Percentiles rank a stretch among this genome's conserved stretches.
Conservation (phyloP, 2,329 filamentous ascomycete genomes). For the Colletotrichum coccodes region DNA sequence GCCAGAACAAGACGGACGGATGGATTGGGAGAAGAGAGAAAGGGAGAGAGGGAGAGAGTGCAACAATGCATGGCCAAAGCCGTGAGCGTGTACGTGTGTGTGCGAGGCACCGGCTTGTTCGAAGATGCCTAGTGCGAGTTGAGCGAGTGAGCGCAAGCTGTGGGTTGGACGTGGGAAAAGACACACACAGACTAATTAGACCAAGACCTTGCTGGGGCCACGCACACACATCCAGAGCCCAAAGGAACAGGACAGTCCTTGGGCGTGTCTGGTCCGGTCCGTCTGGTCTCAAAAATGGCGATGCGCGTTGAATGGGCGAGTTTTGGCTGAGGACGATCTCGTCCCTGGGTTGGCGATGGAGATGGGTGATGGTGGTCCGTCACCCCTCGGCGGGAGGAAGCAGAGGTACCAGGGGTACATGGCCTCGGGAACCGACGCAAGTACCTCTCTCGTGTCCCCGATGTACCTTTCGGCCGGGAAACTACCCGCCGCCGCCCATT, state of each 20-base stretch:
- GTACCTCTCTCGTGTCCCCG: constrained; percentile 1
- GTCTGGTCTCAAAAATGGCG: constrained; percentile 24
- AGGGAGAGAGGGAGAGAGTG: neutral
- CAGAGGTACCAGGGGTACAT: constrained; percentile 17
- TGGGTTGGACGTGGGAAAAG: constrained; percentile 1
- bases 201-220: neutral
- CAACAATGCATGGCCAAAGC: constrained; percentile 7
- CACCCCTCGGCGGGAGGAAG: neutral
- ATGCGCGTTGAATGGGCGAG: constrained; percentile 1
- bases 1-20: constrained; percentile 11
- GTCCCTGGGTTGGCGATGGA: neutral
- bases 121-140: neutral
- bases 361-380: constrained; percentile 9
- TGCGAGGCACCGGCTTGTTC: neutral
- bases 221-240: neutral
- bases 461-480: constrained; percentile 18
- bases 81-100: neutral
- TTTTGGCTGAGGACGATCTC: constrained; percentile 21
- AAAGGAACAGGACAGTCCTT: neutral
- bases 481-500: too few relatives aligned
- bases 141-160: neutral
- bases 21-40: constrained; percentile 9
- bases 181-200: constrained; percentile 16
- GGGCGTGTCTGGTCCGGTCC: neutral
- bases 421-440: neutral